A percentile compares a stretch with the other conserved stretches of the same genome.
Evolutionary conservation across 495 filamentous ascomycete species (phyloP).

Genomic region (Hypoxylon lienhwacheense): DNA sequence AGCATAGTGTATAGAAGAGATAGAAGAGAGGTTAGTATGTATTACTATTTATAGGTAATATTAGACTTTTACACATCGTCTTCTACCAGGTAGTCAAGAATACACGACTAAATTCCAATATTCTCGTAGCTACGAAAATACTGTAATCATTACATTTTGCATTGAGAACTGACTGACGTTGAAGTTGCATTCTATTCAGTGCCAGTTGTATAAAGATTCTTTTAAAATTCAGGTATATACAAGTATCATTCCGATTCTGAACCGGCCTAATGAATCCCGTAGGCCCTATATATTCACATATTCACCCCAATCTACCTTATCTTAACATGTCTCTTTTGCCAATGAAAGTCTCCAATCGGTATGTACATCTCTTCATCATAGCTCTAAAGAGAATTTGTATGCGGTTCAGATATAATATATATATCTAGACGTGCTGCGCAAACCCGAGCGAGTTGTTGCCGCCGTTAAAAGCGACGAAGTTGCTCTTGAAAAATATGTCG

Average conservation of each 20-base stretch:
- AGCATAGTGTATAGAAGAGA: too few relatives aligned
- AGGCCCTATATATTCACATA: constrained; percentile 7
- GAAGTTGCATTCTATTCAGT: too few relatives aligned
- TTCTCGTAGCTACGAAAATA: too few relatives aligned
- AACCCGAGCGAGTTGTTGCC: constrained; percentile 63
- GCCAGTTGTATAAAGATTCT: too few relatives aligned
- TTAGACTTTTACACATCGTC: too few relatives aligned
- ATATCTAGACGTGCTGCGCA: constrained; percentile 51
- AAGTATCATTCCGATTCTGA: constrained; percentile 1
- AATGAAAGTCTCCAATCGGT: constrained; percentile 21
- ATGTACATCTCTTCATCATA: constrained; percentile 21
- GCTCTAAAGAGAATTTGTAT: constrained; percentile 3
- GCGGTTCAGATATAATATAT: neutral
- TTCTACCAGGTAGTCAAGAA: too few relatives aligned
- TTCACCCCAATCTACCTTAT: constrained; percentile 24
- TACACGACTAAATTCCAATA: too few relatives aligned
- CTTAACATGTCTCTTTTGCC: neutral
- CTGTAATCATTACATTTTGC: neutral
- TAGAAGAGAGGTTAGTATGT: too few relatives aligned
- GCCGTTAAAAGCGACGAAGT: constrained; percentile 78
- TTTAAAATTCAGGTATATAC: constrained; percentile 20
- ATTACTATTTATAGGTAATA: too few relatives aligned
- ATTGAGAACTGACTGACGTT: neutral
- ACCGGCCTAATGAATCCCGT: neutral
- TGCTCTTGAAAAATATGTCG: constrained; percentile 76